These are phyloP conservation scores for Letharia lupina DNA, from an alignment of 495 filamentous ascomycete species.

Conservation along the genomic window DNA sequence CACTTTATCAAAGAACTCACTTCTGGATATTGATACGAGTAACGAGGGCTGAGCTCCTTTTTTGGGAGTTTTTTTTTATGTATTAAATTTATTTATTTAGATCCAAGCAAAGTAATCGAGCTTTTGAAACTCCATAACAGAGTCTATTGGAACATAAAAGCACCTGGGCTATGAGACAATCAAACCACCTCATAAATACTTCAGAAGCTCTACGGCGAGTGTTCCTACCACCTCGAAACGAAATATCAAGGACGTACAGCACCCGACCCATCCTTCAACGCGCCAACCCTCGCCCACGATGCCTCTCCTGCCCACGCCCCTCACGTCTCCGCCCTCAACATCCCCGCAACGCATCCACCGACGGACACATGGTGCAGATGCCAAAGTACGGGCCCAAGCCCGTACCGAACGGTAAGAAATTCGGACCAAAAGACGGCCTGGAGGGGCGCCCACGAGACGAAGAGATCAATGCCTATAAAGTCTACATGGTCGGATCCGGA, in stretches of 20 bases:
- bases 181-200: neutral
- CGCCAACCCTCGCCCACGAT: neutral
- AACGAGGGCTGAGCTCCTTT: no score
- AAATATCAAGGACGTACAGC: neutral
- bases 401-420: no score
- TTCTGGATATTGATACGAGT: no score
- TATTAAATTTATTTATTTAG: no score
- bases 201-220: conserved; percentile 14
- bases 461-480: conserved; percentile 43
- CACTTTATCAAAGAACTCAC: no score
- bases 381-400: no score
- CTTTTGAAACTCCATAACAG: neutral
- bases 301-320: neutral
- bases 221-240: conserved; percentile 4
- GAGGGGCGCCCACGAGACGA: conserved; percentile 35
- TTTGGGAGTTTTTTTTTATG: no score
- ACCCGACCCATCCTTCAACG: neutral
- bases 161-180: conserved; percentile 5
- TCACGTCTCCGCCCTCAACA: neutral
- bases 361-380: neutral
- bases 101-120: neutral
- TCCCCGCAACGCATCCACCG: neutral
- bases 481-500: conserved; percentile 48
- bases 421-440: neutral
- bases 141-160: no score